A percentile compares a stretch with the other conserved stretches of the same genome.
phyloP scores from a whole-genome alignment of 2,329 filamentous ascomycete genomes.

The Tolypocladium paradoxum region DNA sequence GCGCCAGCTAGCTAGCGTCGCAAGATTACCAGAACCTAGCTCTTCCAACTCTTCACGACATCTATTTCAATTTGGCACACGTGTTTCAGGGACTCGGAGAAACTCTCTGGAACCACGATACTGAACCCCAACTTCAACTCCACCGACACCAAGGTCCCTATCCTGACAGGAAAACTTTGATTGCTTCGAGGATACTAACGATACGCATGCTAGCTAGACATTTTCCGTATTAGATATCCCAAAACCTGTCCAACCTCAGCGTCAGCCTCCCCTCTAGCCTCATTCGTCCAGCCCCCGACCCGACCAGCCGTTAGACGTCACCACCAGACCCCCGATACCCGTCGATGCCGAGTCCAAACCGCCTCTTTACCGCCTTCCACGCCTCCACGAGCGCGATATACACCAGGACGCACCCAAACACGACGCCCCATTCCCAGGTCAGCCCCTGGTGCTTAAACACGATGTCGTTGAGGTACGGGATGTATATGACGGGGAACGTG shows the following conservation, averaged over 20 bases:
- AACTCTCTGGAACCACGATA: too few relatives aligned
- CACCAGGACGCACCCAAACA: conserved; percentile 43
- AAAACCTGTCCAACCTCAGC: background rate
- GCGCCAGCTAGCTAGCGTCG: too few relatives aligned
- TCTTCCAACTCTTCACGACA: too few relatives aligned
- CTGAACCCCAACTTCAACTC: background rate
- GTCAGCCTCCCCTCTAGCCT: background rate
- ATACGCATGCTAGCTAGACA: conserved; percentile 15
- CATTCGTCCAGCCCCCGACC: background rate
- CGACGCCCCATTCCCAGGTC: conserved; percentile 63
- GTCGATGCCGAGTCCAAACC: conserved; percentile 24
- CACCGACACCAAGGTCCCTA: too few relatives aligned
- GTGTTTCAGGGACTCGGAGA: too few relatives aligned
- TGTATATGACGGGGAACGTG: conserved; percentile 55
- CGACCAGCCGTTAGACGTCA: background rate
- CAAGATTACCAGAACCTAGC: too few relatives aligned
- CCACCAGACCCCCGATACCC: background rate
- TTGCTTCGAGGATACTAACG: conserved; percentile 17
- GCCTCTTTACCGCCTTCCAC: conserved; percentile 60
- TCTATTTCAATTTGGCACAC: too few relatives aligned
- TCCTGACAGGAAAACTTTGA: conserved; percentile 11
- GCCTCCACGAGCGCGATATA: conserved; percentile 55
- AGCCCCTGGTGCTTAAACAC: conserved; percentile 63
- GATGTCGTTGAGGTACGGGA: conserved; percentile 52
- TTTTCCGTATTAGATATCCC: conserved; percentile 4